Percentiles rank a stretch among this genome's conserved stretches.
phyloP scores from a whole-genome alignment of 1,139 yeast species.

The Yamadazyma diospyri region DNA sequence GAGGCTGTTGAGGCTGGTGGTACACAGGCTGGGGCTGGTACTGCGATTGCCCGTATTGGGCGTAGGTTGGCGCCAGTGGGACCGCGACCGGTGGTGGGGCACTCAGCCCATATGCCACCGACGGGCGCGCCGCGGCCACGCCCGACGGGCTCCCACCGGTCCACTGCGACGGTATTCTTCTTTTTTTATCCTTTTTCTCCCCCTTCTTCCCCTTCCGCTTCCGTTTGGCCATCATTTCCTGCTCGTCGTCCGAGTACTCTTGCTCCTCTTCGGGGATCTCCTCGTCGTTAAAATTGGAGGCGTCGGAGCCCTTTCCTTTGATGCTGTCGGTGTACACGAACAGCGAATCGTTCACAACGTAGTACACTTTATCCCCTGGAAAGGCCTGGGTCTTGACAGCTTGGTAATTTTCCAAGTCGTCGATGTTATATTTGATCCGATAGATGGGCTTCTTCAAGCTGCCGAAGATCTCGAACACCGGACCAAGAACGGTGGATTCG shows the following conservation, averaged over 20 bases:
- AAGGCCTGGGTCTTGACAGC: conserved; percentile 37
- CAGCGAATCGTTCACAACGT: conserved; percentile 77
- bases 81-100: background rate
- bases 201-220: conserved; percentile 53
- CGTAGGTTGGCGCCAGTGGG: background rate
- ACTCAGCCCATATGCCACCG: conserved; percentile 9
- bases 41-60: background rate
- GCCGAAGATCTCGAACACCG: conserved; percentile 87
- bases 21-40: conserved; percentile 1
- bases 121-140: conserved; percentile 2
- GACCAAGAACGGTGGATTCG: conserved; percentile 76
- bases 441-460: conserved; percentile 81
- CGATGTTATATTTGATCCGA: conserved; percentile 62
- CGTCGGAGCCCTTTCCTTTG: conserved; percentile 85
- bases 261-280: conserved; percentile 91
- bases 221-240: conserved; percentile 61
- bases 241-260: conserved; percentile 92
- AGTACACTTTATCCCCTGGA: conserved; percentile 59
- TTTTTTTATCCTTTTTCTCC: conserved; percentile 28
- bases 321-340: conserved; percentile 75
- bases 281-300: conserved; percentile 92
- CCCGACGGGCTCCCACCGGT: background rate
- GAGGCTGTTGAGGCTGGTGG: conserved; percentile 1
- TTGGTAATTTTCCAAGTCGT: conserved; percentile 33
- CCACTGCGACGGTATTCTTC: background rate